phyloP scores from a whole-genome alignment of 1,284 basidiomycete species.

The Hymenochaete sp. region DNA sequence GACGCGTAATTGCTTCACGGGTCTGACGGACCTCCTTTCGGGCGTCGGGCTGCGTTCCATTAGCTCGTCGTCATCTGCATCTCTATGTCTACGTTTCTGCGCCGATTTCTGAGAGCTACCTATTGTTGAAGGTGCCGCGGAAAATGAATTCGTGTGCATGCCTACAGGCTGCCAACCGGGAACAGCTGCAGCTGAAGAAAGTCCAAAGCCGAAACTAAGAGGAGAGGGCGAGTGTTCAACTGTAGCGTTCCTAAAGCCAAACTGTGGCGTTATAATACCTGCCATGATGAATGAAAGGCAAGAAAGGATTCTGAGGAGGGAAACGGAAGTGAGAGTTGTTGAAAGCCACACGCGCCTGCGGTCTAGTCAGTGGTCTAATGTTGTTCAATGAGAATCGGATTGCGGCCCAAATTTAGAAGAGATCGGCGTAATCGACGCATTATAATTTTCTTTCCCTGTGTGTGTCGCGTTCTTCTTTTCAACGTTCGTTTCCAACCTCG shows the following conservation, averaged over 20 bases:
- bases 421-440: no score
- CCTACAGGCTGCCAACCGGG: slow-evolving; percentile 29
- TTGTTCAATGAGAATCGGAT: no score
- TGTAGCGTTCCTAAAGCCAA: slow-evolving; percentile 56
- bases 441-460: no score
- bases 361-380: no score
- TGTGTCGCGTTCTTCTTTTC: no score
- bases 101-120: slow-evolving; percentile 32
- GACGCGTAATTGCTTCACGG: slow-evolving; percentile 56
- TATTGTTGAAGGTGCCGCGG: slow-evolving; percentile 31
- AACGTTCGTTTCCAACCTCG: no score
- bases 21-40: slow-evolving; percentile 50
- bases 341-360: slow-evolving; percentile 55
- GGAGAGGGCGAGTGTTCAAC: slow-evolving; percentile 54
- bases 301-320: no score
- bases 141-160: slow-evolving; percentile 32
- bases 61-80: slow-evolving; percentile 51
- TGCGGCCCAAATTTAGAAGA: no score
- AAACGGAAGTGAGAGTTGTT: no score
- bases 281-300: slow-evolving; percentile 47
- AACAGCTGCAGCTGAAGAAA: slow-evolving; percentile 36
- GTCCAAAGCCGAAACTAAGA: slow-evolving; percentile 63
- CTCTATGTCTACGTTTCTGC: slow-evolving; percentile 56
- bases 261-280: slow-evolving; percentile 56
- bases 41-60: slow-evolving; percentile 80